Conservation (phyloP, 2,329 filamentous ascomycete genomes). For the Laburnicola sp. region DNA sequence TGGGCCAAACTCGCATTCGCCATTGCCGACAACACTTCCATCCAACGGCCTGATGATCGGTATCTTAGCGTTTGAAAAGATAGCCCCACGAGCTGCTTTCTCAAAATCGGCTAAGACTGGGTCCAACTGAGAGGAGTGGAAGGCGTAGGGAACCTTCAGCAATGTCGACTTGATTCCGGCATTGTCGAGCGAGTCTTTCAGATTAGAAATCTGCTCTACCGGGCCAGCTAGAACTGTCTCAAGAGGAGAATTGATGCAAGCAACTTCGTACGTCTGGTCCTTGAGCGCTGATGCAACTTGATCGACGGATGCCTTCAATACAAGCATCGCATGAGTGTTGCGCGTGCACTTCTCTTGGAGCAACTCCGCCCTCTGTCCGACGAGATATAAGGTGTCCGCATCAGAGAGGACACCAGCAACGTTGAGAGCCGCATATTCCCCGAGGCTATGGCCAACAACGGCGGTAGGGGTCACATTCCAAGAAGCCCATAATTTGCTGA, state of each 20-base stretch:
- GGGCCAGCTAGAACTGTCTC: conserved; percentile 33
- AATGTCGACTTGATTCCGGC: not conserved
- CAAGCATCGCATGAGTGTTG: conserved; percentile 39
- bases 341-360: conserved; percentile 28
- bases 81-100: conserved; percentile 28
- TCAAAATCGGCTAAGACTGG: conserved; percentile 49
- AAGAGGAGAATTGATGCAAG: conserved; percentile 33
- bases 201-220: conserved; percentile 4
- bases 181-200: not conserved
- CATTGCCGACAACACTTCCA: conserved; percentile 9
- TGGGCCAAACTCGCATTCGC: not conserved
- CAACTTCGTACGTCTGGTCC: conserved; percentile 13
- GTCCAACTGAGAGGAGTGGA: conserved; percentile 39
- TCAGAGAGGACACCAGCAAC: conserved; percentile 41
- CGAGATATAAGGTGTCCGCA: conserved; percentile 41
- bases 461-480: conserved; percentile 14
- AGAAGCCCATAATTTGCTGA: conserved; percentile 15
- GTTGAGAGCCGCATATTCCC: conserved; percentile 25
- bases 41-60: conserved; percentile 35
- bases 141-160: conserved; percentile 18
- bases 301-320: conserved; percentile 13
- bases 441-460: conserved; percentile 28
- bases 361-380: conserved; percentile 40
- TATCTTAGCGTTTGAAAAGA: conserved; percentile 9
- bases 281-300: conserved; percentile 10